Percentiles rank a stretch among this genome's conserved stretches.
Evolutionary conservation across 2,329 filamentous ascomycete species (phyloP).

Genomic region (Pezicula carpinea): DNA sequence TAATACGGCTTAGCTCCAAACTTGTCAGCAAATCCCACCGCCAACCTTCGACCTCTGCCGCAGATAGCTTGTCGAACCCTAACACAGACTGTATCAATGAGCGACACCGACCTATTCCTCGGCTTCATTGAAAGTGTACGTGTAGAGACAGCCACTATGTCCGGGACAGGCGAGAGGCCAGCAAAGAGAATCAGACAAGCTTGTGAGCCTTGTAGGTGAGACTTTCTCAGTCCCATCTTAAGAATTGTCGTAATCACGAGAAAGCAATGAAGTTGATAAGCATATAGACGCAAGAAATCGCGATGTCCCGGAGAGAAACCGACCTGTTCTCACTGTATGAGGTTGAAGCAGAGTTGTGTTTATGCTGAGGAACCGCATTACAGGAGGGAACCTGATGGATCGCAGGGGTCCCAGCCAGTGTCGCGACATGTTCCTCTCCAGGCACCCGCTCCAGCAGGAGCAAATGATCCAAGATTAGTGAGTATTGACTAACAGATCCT

Average conservation of each 20-base stretch:
- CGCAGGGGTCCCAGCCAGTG: background rate
- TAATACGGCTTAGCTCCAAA: too few relatives aligned
- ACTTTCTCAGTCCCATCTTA: background rate
- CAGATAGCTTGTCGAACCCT: too few relatives aligned
- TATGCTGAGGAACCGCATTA: slow-evolving; percentile 33
- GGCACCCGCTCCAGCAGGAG: background rate
- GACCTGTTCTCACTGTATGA: slow-evolving; percentile 42
- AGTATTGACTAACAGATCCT: slow-evolving; percentile 4
- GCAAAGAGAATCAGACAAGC: slow-evolving; percentile 28
- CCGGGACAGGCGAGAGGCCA: slow-evolving; percentile 14
- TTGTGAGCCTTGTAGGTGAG: slow-evolving; percentile 33
- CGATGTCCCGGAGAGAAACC: slow-evolving; percentile 47
- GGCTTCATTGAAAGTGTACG: slow-evolving; percentile 1
- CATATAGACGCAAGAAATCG: slow-evolving; percentile 44
- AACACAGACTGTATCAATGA: slow-evolving; percentile 1
- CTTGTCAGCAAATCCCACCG: background rate
- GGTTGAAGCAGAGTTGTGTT: slow-evolving; percentile 41
- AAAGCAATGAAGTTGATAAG: slow-evolving; percentile 1
- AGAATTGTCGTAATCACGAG: background rate
- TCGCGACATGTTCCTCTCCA: background rate
- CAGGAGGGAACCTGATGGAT: slow-evolving; percentile 5
- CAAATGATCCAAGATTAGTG: slow-evolving; percentile 10
- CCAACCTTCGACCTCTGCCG: background rate
- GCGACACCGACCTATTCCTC: slow-evolving; percentile 1
- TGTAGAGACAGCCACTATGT: background rate